Evolutionary conservation across 306 rosid genomes (phyloP).

Genomic region (Medicago lupulina): DNA sequence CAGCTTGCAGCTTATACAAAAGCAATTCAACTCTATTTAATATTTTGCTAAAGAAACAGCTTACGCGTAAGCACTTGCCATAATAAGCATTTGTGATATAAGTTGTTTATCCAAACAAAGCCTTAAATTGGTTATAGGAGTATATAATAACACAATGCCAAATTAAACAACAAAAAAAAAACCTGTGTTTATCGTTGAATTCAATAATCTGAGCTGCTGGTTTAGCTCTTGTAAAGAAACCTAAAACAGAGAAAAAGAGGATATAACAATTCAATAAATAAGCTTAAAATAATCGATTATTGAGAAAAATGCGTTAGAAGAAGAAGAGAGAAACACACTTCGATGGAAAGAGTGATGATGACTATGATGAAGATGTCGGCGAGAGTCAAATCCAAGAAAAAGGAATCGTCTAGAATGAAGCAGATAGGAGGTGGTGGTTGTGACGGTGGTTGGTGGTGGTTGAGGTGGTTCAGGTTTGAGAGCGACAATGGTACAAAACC

Average conservation of each 20-base stretch:
- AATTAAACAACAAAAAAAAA: neutral
- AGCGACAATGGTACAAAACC: conserved; percentile 13
- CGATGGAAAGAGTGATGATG: conserved; percentile 51
- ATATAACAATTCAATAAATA: neutral
- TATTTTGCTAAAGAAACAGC: no score
- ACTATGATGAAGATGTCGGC: conserved; percentile 11
- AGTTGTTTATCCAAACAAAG: neutral
- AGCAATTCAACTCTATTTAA: no score
- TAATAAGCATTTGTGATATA: no score
- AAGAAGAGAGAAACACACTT: conserved; percentile 45
- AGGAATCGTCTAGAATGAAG: conserved; percentile 45
- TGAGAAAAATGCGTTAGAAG: neutral
- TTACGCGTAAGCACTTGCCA: no score
- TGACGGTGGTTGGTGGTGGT: conserved; percentile 35
- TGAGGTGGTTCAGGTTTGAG: conserved; percentile 28
- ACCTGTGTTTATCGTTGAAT: conserved; percentile 84
- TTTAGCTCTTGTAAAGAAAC: conserved; percentile 80
- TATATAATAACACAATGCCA: neutral
- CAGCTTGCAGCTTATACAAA: no score
- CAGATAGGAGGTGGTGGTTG: conserved; percentile 1
- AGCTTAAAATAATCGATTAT: neutral
- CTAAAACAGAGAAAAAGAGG: conserved; percentile 39
- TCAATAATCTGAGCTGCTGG: conserved; percentile 61
- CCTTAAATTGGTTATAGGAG: neutral
- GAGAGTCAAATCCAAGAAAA: conserved; percentile 42